Percentiles rank a stretch among this genome's conserved stretches.
Evolutionary conservation across 345 rosid species (phyloP).

Genomic region (Salix udensis): DNA sequence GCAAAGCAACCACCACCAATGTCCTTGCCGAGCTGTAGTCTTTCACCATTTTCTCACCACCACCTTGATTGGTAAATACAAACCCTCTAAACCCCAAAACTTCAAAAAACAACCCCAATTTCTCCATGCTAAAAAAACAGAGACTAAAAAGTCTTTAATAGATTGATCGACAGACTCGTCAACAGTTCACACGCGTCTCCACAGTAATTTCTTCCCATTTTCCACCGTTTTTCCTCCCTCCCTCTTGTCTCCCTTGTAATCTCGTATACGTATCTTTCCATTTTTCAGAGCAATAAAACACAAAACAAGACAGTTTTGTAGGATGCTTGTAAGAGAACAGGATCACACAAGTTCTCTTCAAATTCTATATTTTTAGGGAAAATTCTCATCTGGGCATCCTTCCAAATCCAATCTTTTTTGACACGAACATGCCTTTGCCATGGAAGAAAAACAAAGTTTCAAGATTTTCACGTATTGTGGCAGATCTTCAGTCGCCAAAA

Average conservation of each 20-base stretch:
- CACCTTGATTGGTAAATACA: background rate
- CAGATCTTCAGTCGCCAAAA: conserved; percentile 73
- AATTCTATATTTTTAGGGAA: background rate
- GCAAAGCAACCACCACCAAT: too few relatives aligned
- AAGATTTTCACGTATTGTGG: conserved; percentile 57
- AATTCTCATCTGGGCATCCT: background rate
- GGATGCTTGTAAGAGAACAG: background rate
- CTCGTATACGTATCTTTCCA: background rate
- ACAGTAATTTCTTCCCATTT: background rate
- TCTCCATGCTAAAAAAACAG: background rate
- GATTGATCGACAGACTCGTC: background rate
- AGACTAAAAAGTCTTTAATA: background rate
- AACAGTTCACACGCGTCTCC: background rate
- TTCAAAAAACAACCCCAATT: too few relatives aligned
- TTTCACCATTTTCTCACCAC: too few relatives aligned
- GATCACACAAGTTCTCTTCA: background rate
- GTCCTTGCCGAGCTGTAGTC: background rate
- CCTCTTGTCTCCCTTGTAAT: background rate
- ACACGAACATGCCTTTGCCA: conserved; percentile 57
- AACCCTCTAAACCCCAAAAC: background rate
- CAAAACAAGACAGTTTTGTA: background rate
- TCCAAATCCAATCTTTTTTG: background rate
- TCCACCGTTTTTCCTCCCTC: background rate
- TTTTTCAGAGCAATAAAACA: background rate
- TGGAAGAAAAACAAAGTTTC: conserved; percentile 61